Base-by-base conservation (phyloP, 495 filamentous ascomycete genomes). In the Podospora pseudoanserina region DNA sequence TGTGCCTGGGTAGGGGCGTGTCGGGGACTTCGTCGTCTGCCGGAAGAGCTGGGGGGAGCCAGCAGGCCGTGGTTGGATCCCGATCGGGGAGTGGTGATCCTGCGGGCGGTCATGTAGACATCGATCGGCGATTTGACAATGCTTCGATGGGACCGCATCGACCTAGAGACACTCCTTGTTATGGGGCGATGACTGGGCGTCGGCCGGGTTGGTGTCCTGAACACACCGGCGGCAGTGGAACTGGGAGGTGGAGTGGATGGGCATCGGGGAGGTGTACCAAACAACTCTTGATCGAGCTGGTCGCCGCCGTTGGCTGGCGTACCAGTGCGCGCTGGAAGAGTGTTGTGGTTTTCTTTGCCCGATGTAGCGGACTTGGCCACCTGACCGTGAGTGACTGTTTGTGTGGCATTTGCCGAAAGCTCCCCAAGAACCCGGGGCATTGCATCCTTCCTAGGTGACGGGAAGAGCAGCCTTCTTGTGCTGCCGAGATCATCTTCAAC, bases 401-500 rank as follows among this genome's bases (percentile, higher is more conserved):
- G 85, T 54, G 86, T 83, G 61, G 82, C 79, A 73, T 90, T 91
- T 60, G 86, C 75, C 49, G 80, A 73, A 30, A 88, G 82, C 68
- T 88, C 81, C 73, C 85, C 86, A 58, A 89, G 80, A 69, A 85
- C 79, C 73, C 85, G 90, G 71, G 86, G 77, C 64, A 82, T 78
- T 20, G 85, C 83, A 59, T 87, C 86, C 70, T 87, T 88, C 66
- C 85, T 84, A 2, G 85, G 84, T 6, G 85, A 86, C n/a, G 91
- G 89, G 79, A 97, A 97, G 59, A 97, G 83, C 44, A 93, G 78
- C 74, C 94, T 86, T 74, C 92, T 86, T 27, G 90, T 92, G 58
- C 85, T 85, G 70, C 88, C 90, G 20, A 94, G 80, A 32, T 77
- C 73, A 49, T 78, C 73, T 67, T 91, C 85, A 56, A 85, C 66